Percentiles rank a stretch among this genome's conserved stretches.
Evolutionary conservation across 2,329 filamentous ascomycete species (phyloP).

Genomic region (Xylaria sp.): DNA sequence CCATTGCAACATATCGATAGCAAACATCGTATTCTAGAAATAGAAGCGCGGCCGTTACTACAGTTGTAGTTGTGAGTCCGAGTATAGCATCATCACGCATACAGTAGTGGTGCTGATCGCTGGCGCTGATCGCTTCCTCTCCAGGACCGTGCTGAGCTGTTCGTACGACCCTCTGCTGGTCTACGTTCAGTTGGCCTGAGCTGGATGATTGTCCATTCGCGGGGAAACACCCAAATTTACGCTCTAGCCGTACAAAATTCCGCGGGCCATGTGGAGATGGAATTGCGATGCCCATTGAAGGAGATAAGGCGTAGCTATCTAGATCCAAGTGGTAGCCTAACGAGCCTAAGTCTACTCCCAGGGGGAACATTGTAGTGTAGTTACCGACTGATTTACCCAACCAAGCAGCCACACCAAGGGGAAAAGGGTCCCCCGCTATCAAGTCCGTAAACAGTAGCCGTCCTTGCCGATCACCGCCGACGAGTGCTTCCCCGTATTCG

Average conservation of each 20-base stretch:
- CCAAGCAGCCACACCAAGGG: neutral
- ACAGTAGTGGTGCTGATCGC: slow-evolving; percentile 4
- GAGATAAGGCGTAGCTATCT: neutral
- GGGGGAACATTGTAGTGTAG: neutral
- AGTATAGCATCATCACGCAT: slow-evolving; percentile 14
- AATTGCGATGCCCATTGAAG: neutral
- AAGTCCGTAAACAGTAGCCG: slow-evolving; percentile 26
- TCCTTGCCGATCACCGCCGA: slow-evolving; percentile 21
- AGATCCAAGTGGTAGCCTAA: neutral
- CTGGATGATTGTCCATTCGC: neutral
- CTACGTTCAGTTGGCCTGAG: neutral
- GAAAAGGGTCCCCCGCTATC: slow-evolving; percentile 11
- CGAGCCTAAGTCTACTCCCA: neutral
- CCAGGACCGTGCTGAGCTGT: neutral
- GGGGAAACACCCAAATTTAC: too few species aligned
- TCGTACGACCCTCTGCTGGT: neutral
- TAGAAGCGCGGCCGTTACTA: neutral
- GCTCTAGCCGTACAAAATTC: neutral
- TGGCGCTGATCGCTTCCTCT: neutral
- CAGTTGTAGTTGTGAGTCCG: neutral
- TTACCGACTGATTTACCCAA: neutral
- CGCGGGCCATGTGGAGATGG: neutral
- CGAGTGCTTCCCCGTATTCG: neutral
- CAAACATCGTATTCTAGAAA: neutral
- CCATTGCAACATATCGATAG: neutral